These are phyloP conservation scores for Tuber borchii DNA, from an alignment of 495 filamentous ascomycete genomes.

Conservation along the genomic window DNA sequence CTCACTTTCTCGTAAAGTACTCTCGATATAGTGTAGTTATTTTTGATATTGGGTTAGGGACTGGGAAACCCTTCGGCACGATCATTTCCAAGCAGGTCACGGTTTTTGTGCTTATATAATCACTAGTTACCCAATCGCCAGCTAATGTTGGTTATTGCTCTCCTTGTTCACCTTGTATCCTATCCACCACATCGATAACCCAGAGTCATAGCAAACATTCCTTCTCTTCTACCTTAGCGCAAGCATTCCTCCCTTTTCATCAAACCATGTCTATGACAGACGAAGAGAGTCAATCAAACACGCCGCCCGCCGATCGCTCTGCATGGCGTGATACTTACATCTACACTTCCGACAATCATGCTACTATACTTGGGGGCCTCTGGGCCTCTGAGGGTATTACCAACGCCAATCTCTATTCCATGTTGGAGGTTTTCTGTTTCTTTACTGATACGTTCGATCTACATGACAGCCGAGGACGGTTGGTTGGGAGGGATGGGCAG, in stretches of 20 bases:
- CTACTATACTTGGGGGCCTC: conserved; percentile 39
- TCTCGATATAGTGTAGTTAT: background rate
- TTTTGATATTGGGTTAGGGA: too few species aligned
- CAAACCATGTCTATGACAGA: background rate
- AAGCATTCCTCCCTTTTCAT: background rate
- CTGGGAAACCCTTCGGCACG: too few species aligned
- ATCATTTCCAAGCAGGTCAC: too few species aligned
- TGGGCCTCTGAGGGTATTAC: conserved; percentile 43
- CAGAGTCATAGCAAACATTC: too few species aligned
- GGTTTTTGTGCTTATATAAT: too few species aligned
- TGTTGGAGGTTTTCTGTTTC: conserved; percentile 41
- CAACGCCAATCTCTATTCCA: conserved; percentile 43
- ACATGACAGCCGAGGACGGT: conserved; percentile 34
- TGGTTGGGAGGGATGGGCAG: conserved; percentile 36
- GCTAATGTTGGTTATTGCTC: too few species aligned
- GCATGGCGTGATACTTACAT: conserved; percentile 41
- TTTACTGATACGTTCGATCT: conserved; percentile 28
- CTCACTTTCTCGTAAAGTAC: background rate
- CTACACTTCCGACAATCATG: conserved; percentile 39
- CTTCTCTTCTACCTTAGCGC: too few species aligned
- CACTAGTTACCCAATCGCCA: too few species aligned
- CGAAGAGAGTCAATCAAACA: background rate
- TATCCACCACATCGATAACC: too few species aligned
- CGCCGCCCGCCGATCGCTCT: conserved; percentile 26
- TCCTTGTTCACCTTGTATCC: too few species aligned